Base-by-base conservation (phyloP, 2,329 filamentous ascomycete species). In the Colletotrichum neosansevieriae region DNA sequence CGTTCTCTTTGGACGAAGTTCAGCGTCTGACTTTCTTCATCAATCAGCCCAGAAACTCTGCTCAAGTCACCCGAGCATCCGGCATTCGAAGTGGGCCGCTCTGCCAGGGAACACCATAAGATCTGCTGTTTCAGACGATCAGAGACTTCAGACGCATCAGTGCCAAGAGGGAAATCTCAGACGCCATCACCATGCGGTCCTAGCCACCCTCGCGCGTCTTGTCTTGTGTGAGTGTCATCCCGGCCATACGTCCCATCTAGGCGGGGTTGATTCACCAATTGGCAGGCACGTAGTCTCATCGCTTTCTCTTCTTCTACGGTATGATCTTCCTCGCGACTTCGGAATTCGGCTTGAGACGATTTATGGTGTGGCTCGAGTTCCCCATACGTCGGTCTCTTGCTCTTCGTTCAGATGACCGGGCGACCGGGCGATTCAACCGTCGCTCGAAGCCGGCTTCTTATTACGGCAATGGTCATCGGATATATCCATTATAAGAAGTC, bases 141-240 rank as follows among this genome's bases (percentile, higher is more conserved):
- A 34, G 19, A 68, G 60, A 59, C 60, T 68, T 65, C 65, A 68
- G 65, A 68, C 65, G 60, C 65, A 68, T 58, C 38, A 58, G 44
- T 54, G 53, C 60, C 47, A 40, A 57, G 58, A 21, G 44, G 50
- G 24, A 15, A 50, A n/a, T 50, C 49, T 57, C 58, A 50, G 58
- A 63, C 50, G 12, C 44, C 12, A 42, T 63, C 58, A 38, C 58
- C n/a, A 40, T 40, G 53, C 21, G 60, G 50, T 24, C 65, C 13
- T 49, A 42, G 60, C 53, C 53, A 68, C 21, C 54, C 65, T 54
- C 29, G 60, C 7, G 24, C 54, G 38, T 45, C 38, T 49, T 58
- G 15, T n/a, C n/a, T n/a, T 63, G 29, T 49, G 29, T 49, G 51
- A 51, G n/a, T 54, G 17, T 36, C 13, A 50, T 47, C 42, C 21